phyloP scores from a whole-genome alignment of 176 grass and related monocot species.

The Ensete ventricosum region DNA sequence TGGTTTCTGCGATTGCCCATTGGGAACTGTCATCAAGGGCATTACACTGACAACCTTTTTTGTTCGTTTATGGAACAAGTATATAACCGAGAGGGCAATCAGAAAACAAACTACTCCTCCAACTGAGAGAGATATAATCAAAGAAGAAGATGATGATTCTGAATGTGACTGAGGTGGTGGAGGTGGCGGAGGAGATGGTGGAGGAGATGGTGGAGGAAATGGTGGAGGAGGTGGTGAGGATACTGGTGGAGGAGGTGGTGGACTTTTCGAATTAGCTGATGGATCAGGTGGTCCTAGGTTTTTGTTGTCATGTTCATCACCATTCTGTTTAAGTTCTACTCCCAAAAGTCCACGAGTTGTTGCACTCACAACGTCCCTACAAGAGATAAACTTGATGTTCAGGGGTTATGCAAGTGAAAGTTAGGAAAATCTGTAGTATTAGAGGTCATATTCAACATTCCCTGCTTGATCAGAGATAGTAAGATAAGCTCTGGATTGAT shows the following conservation, averaged over 20 bases:
- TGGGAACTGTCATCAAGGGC: conserved; percentile 61
- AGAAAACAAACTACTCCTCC: conserved; percentile 31
- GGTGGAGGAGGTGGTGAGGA: not conserved
- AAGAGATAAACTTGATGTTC: not conserved
- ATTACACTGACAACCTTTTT: conserved; percentile 41
- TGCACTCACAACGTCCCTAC: not conserved
- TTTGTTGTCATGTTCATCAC: not conserved
- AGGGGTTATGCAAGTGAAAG: not conserved
- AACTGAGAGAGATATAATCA: conserved; percentile 24
- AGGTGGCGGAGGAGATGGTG: not conserved
- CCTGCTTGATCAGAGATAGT: not conserved
- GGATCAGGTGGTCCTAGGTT: not conserved
- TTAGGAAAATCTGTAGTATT: not conserved
- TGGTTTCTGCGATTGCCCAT: conserved; percentile 48
- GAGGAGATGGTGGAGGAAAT: not conserved
- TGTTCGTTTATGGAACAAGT: conserved; percentile 25
- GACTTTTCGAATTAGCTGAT: no score
- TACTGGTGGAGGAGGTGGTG: not conserved
- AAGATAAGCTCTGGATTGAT: no score
- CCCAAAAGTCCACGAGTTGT: not conserved
- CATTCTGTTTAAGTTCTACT: not conserved
- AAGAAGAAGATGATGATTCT: not conserved
- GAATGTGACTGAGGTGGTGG: not conserved
- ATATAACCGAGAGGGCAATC: conserved; percentile 17
- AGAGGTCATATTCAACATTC: not conserved